Percentiles rank a stretch among this genome's conserved stretches.
Evolutionary conservation across 164 flowering plant genomes (phyloP).

Genomic region (Akebia trifoliata): DNA sequence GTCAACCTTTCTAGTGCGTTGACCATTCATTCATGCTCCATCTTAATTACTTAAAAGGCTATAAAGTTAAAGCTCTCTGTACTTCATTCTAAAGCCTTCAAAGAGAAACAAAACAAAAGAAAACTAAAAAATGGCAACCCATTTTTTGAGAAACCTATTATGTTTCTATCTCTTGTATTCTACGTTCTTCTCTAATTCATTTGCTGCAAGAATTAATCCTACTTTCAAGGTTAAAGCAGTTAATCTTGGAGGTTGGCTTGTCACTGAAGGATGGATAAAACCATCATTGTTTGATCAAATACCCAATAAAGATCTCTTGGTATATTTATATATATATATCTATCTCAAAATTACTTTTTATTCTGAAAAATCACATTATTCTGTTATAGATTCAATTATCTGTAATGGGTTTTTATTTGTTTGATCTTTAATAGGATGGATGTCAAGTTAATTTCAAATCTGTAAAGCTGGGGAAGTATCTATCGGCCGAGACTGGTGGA

Average conservation of each 20-base stretch:
- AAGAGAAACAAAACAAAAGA: too few species aligned
- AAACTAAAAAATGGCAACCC: not conserved
- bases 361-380: too few species aligned
- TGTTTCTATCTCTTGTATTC: not conserved
- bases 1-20: not conserved
- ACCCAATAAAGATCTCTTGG: constrained; percentile 38
- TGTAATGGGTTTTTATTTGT: too few species aligned
- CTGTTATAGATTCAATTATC: too few species aligned
- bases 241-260: constrained; percentile 39
- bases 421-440: constrained; percentile 47
- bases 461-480: constrained; percentile 41
- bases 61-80: too few species aligned
- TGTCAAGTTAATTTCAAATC: constrained; percentile 50
- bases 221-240: constrained; percentile 27
- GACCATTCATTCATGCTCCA: not conserved
- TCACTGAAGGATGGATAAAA: constrained; percentile 39
- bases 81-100: constrained; percentile 3
- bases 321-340: constrained; percentile 8
- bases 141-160: not conserved
- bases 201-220: constrained; percentile 8
- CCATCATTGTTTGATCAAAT: constrained; percentile 35
- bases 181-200: not conserved
- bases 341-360: too few species aligned
- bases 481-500: constrained; percentile 57
- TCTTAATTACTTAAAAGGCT: too few species aligned